A percentile compares a stretch with the other conserved stretches of the same genome.
Conservation (phyloP, 352 stramenopile genomes). For the Phytophthora idaei region DNA sequence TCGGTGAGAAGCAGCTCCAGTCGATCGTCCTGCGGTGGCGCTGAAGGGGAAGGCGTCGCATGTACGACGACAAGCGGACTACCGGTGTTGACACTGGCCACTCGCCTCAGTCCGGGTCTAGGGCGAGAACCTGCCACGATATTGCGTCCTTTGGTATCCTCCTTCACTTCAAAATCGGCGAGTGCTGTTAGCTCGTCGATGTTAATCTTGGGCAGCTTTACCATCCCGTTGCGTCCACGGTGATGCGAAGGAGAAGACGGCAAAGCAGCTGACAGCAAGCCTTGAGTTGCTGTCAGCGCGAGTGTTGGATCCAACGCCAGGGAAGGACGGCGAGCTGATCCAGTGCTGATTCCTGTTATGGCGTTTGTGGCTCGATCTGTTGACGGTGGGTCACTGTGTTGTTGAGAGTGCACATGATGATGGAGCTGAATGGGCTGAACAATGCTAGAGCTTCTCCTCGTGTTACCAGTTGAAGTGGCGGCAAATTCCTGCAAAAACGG, state of each 20-base stretch:
- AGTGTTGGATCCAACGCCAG: conserved; percentile 3
- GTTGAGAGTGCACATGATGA: conserved; percentile 5
- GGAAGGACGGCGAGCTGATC: not conserved
- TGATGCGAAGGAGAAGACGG: conserved; percentile 8
- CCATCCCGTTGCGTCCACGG: conserved; percentile 1
- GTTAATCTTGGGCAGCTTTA: conserved; percentile 12
- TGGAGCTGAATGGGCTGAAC: conserved; percentile 11
- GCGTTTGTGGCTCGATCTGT: not conserved
- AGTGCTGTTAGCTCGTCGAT: not conserved
- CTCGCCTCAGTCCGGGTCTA: conserved; percentile 7
- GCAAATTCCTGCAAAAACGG: conserved; percentile 58
- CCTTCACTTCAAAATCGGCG: not conserved
- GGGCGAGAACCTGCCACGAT: not conserved
- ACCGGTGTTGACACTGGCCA: conserved; percentile 3
- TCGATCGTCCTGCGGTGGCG: conserved; percentile 10
- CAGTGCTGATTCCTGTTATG: not conserved
- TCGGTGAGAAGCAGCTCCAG: conserved; percentile 33
- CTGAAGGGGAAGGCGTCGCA: not conserved
- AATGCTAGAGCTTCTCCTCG: conserved; percentile 3
- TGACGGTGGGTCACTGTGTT: conserved; percentile 5
- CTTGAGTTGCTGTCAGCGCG: not conserved
- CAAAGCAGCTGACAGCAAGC: not conserved
- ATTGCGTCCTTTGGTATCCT: not conserved
- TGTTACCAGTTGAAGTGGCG: not conserved
- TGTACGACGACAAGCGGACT: conserved; percentile 1